Percentiles rank a stretch among this genome's conserved stretches.
Conservation (phyloP, 257 asterid species). For the Nemophila menziesii region DNA sequence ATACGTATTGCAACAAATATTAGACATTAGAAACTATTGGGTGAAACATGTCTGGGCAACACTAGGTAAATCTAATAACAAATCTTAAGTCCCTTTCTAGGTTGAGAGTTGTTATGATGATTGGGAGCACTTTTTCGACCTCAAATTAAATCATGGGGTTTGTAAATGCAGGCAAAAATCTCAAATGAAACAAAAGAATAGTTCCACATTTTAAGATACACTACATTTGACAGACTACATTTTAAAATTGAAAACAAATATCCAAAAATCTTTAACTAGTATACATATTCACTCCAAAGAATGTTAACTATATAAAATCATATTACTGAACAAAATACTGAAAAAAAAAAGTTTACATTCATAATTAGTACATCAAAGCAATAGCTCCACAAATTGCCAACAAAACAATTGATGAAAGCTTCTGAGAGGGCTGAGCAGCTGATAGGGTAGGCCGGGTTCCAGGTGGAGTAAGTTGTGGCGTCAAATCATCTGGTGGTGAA, state of each 20-base stretch:
- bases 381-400: conserved; percentile 22
- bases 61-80: not conserved
- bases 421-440: conserved; percentile 19
- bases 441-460: conserved; percentile 54
- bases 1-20: not conserved
- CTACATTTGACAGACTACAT: not conserved
- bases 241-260: not conserved
- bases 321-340: not conserved
- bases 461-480: conserved; percentile 33
- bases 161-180: no score
- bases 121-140: no score
- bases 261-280: not conserved
- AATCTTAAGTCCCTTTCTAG: no score
- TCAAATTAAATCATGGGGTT: no score
- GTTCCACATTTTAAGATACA: not conserved
- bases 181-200: no score
- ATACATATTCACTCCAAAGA: not conserved
- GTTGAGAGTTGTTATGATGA: no score
- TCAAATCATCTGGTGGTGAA: conserved; percentile 5
- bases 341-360: not conserved
- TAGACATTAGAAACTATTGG: not conserved
- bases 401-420: conserved; percentile 14
- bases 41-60: not conserved
- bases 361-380: not conserved
- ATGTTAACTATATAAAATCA: not conserved